phyloP scores from a whole-genome alignment of 768 basidiomycete genomes.

The Exidia glandulosa region DNA sequence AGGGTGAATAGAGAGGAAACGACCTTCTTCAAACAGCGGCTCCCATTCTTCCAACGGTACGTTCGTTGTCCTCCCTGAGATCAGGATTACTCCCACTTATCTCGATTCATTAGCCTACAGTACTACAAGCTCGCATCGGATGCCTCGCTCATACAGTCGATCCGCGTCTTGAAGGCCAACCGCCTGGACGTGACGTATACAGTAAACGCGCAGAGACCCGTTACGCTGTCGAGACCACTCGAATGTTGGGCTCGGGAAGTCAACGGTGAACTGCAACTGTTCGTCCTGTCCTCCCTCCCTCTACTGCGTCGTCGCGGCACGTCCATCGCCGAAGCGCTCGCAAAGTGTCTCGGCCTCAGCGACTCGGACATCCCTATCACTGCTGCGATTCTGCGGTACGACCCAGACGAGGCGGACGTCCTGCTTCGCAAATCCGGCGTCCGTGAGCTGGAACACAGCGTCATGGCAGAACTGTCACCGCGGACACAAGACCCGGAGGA shows the following conservation, averaged over 20 bases:
- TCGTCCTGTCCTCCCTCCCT: not conserved
- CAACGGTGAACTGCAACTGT: not conserved
- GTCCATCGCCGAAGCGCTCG: not conserved
- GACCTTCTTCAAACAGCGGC: not conserved
- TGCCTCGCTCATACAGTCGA: not conserved
- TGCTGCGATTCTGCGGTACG: not conserved
- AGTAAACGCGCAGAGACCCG: not conserved
- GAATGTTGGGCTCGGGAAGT: not conserved
- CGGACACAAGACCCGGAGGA: not conserved
- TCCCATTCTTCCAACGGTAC: not conserved
- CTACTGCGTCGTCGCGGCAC: not conserved
- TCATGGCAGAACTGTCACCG: not conserved
- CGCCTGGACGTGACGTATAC: not conserved
- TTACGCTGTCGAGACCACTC: not conserved
- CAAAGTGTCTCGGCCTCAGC: not conserved
- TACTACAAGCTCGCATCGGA: not conserved
- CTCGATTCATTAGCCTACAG: not conserved
- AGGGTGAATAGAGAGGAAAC: not conserved
- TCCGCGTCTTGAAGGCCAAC: not conserved
- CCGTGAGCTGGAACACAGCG: not conserved
- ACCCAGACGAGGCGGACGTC: not conserved
- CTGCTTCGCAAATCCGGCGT: not conserved
- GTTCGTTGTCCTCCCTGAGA: not conserved
- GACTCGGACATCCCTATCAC: not conserved
- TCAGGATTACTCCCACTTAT: not conserved